Base-by-base conservation (phyloP, 106 monocot species). In the Cymbidium sinense region DNA sequence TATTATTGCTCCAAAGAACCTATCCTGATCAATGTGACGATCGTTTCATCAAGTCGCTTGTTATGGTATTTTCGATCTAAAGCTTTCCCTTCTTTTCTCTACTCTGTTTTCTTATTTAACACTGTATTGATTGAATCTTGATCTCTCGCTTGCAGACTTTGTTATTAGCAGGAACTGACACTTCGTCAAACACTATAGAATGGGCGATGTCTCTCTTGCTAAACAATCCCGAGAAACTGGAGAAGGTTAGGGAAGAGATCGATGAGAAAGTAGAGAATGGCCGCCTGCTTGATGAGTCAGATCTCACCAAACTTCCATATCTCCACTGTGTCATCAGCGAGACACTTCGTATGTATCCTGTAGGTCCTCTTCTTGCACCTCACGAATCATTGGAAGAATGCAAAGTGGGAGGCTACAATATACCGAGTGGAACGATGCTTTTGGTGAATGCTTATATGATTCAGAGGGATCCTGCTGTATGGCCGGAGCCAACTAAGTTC, bases 401-500 rank as follows among this genome's bases (percentile, higher is more conserved):
- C 33, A 21, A 4, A 20, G 29, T 86, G 31, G 84, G 70, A 6
- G 84, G 84, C 61, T 86, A 43, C 55, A 23, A 36, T 35, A 34
- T 89, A 17, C 82, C 82, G 1, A 44, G 35, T 0, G 80, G 86
- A 13, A 89, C 80, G 21, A 84, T 86, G 70, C 70, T 86, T 6
- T 37, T 89, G n/a, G 84, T 84, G 27, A 84, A 86, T 3, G 86
- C 62, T 15, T 86, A 79, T 33, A 50, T 74, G 36, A 86, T 89
- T 18, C 89, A 89, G 18, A 64, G 89, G 70, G 89, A 89, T 41
- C 89, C 89, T 0, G 25, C 36, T 0, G 3, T 77, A 4, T 86
- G 89, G 89, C 36, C 69, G 9, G 77, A 89, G 2, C 82, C 89
- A 3, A 34, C 27, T 9, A 61, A 75, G 58, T 89, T 89, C 47